Evolutionary conservation across 2,329 filamentous ascomycete genomes (phyloP), one percentile per base, ranked within the genome.

Genomic region (Fusarium solani-melongenae): DNA sequence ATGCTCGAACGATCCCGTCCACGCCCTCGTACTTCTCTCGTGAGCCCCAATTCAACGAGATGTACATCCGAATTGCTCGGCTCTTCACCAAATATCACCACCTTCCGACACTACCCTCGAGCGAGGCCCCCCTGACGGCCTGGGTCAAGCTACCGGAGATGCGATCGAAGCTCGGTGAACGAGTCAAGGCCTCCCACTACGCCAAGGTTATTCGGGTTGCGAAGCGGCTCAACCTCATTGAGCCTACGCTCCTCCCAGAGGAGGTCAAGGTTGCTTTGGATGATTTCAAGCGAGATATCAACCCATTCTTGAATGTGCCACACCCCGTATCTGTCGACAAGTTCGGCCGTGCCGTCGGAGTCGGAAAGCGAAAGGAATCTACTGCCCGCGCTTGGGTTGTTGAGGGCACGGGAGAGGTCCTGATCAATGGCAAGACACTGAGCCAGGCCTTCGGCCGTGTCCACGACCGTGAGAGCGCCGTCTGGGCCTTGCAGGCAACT

Each of bases 21-120:
- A 98, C 95, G 38, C 92, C 94, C 4, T 96, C 96, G n/a, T 99
- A 99, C 85, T 99, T 98, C 86, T 95, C 94, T 61, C 92, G 92
- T 61, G 92, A 92, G 70, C 93, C 95, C 2, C 87, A 89, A 63
- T 98, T 98, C 86, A 96, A 92, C 83, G 96, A 99, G 84, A 90
- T 93, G 78, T 90, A 93, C 76, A 89, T 98, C 74, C 85, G 87
- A 53, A 88, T 99, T 56, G 90, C 94, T 77, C 87, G 89, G 12
- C 88, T 98, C 27, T 84, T 93, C 65, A 90, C 90, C 62, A 92
- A 91, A 82, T 92, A 96, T 81, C 88, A 90, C 65, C 87, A 91
- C 29, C 88, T 98, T 15, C 96, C 96, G 8, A 89, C 86, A 5
- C 84, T 95, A 12, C 83, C 90, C 2, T 82, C 90, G 0, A 88